These are phyloP conservation scores for Pinus tabuliformis DNA, from an alignment of 75 land plant species.

Conservation along the genomic window DNA sequence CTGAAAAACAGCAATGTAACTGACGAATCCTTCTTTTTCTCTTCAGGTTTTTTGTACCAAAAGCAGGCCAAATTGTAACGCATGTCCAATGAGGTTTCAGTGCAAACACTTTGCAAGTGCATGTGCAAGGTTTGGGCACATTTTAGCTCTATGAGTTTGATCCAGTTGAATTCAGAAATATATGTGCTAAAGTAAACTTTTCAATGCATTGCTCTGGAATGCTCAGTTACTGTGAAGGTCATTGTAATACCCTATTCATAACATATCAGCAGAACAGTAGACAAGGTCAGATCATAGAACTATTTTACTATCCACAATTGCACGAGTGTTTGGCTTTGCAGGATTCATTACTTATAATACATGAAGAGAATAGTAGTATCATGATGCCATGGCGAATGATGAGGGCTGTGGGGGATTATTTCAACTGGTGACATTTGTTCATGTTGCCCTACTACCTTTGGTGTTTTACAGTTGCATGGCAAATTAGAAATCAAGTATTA, in stretches of 20 bases:
- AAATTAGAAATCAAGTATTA: neutral
- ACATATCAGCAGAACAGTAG: neutral
- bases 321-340: too few relatives aligned
- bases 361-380: too few relatives aligned
- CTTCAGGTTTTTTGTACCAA: conserved; percentile 97
- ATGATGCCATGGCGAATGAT: too few relatives aligned
- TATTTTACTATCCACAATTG: neutral
- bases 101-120: conserved; percentile 99
- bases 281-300: neutral
- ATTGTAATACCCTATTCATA: neutral
- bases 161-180: neutral
- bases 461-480: neutral
- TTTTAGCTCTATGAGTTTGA: neutral
- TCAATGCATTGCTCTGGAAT: neutral
- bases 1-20: neutral
- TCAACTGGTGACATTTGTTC: neutral
- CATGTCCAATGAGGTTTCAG: conserved; percentile 92
- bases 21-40: neutral
- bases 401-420: too few relatives aligned
- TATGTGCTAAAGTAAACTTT: neutral
- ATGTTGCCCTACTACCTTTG: too few relatives aligned
- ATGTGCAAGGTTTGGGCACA: conserved; percentile 68
- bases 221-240: neutral
- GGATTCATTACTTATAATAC: too few relatives aligned
- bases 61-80: conserved; percentile 94